Conservation (phyloP, 148 eudicot genomes). For the Rhododendron ovatum region DNA sequence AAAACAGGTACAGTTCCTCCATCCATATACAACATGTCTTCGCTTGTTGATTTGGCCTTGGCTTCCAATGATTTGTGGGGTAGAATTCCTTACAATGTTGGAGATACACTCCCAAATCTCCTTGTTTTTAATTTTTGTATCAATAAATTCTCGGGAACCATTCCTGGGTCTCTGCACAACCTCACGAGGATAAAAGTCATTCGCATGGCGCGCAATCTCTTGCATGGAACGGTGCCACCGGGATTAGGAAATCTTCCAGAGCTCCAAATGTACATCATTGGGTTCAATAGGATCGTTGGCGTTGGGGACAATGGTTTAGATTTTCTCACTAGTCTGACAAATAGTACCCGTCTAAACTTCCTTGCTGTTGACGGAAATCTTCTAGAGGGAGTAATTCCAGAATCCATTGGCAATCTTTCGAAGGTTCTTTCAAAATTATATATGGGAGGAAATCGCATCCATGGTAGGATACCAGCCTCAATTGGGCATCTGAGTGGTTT, state of each 20-base stretch:
- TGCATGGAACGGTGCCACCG: conserved; percentile 33
- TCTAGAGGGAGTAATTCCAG: conserved; percentile 28
- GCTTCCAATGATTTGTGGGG: conserved; percentile 38
- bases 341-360: conserved; percentile 19
- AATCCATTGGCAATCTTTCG: conserved; percentile 41
- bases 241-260: conserved; percentile 34
- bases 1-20: conserved; percentile 28
- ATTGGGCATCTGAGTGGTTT: conserved; percentile 21
- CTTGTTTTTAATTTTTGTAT: conserved; percentile 26
- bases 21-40: conserved; percentile 35
- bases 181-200: conserved; percentile 31
- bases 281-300: conserved; percentile 26
- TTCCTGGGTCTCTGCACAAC: conserved; percentile 34
- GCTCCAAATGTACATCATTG: conserved; percentile 34
- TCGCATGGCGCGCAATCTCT: conserved; percentile 31
- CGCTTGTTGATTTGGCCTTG: conserved; percentile 19
- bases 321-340: conserved; percentile 25
- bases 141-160: conserved; percentile 32
- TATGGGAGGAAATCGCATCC: conserved; percentile 31
- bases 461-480: conserved; percentile 29
- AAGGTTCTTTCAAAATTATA: conserved; percentile 30
- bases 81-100: conserved; percentile 27
- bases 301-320: conserved; percentile 27
- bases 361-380: conserved; percentile 31
- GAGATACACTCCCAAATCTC: conserved; percentile 37